Evolutionary conservation across 2,329 filamentous ascomycete species (phyloP), one percentile per base, ranked within the genome.

Genomic region (Aspergillus puulaauensis): DNA sequence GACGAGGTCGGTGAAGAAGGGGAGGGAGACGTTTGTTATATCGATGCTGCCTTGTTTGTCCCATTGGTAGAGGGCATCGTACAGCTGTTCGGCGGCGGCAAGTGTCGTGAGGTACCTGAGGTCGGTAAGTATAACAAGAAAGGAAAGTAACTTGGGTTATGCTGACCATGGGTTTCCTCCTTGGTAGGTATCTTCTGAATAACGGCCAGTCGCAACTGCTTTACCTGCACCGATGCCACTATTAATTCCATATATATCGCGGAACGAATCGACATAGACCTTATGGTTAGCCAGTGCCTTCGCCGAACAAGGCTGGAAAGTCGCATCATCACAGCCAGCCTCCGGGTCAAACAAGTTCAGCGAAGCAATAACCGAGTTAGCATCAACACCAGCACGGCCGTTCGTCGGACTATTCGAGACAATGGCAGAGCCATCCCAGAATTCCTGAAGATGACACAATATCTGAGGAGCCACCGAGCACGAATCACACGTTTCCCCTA

Each of bases 241-340:
- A 45, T 73, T 70, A 75, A 93, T 80, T 17, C 72, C 67, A 70
- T 92, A 92, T 58, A 87, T 79, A 1, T 79, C 72, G 39, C 90
- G 85, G 80, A 93, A 93, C 0, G 88, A 86, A 70, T 93, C 88
- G 0, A 87, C 85, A 6, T 89, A 82, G 5, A 81, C 81, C 75
- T 92, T 92, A 75, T 90, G 88, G 70, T 90, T 93, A 17, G 88
- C 82, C 24, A 93, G 79, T 1, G 87, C 85, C 27, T 68, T 68
- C 61, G 85, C 79, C 43, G 86, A 89, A 77, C 88, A 92, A 12
- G 90, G 90, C 74, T 92, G 89, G 78, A 92, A 91, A 3, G 88
- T 90, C 2, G 54, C 39, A 44, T 70, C 66, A 47, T 68, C 68
- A 39, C 68, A 70, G 3, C 40, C 17, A 2, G 67, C 66, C 11